Percentiles rank a stretch among this genome's conserved stretches.
Evolutionary conservation across 2,329 filamentous ascomycete species (phyloP).

Genomic region (Cryphonectria radicalis): DNA sequence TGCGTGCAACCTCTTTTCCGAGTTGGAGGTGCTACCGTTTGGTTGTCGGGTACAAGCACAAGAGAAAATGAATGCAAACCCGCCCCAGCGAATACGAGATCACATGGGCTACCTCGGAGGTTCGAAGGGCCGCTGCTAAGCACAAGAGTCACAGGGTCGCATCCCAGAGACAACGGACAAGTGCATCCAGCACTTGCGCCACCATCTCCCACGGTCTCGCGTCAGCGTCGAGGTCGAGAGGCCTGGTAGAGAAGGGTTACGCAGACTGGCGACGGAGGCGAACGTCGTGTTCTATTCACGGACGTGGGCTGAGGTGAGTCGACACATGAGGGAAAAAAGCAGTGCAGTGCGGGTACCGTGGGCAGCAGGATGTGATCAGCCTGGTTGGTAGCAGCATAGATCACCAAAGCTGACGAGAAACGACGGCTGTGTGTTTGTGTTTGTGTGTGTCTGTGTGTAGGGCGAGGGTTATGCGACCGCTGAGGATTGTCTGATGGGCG

Average conservation of each 20-base stretch:
- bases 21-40: not conserved
- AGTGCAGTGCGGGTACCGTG: slow-evolving; percentile 3
- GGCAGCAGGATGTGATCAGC: not conserved
- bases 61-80: not conserved
- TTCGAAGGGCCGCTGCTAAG: slow-evolving; percentile 15
- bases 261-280: slow-evolving; percentile 62
- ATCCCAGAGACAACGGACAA: slow-evolving; percentile 62
- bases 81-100: slow-evolving; percentile 6
- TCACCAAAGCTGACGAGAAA: slow-evolving; percentile 13
- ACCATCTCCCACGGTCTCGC: slow-evolving; percentile 45
- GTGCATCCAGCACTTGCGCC: slow-evolving; percentile 62
- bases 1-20: not conserved
- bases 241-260: slow-evolving; percentile 63
- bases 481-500: slow-evolving; percentile 55
- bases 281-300: slow-evolving; percentile 77
- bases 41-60: not conserved
- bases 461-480: slow-evolving; percentile 42
- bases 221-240: slow-evolving; percentile 78
- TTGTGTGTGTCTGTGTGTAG: slow-evolving; percentile 37
- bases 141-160: slow-evolving; percentile 56
- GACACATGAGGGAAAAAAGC: slow-evolving; percentile 27
- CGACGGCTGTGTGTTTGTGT: slow-evolving; percentile 25
- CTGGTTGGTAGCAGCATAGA: not conserved
- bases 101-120: slow-evolving; percentile 7
- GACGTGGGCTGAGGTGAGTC: slow-evolving; percentile 68